Conservation (phyloP, 768 basidiomycete species). For the Leccinum imitatum region DNA sequence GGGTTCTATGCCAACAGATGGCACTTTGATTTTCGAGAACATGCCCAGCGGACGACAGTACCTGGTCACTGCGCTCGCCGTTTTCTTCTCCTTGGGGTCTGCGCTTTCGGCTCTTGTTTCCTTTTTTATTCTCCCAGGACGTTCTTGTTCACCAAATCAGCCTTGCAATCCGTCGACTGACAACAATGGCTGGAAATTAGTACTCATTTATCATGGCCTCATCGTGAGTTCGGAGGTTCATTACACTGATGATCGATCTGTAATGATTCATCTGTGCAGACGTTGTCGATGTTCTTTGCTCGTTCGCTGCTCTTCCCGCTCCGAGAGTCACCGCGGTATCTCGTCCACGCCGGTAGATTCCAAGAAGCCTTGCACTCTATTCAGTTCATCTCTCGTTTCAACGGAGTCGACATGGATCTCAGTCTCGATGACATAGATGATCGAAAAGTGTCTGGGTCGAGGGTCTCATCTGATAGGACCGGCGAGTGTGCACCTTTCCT, state of each 20-base stretch:
- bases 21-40: slow-evolving; percentile 88
- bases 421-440: slow-evolving; percentile 73
- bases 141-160: slow-evolving; percentile 53
- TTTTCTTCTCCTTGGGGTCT: slow-evolving; percentile 93
- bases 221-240: slow-evolving; percentile 58
- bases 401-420: slow-evolving; percentile 69
- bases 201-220: slow-evolving; percentile 62
- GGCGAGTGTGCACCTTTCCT: slow-evolving; percentile 32
- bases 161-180: slow-evolving; percentile 65
- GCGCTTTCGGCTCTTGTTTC: slow-evolving; percentile 82
- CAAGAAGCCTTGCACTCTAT: slow-evolving; percentile 83
- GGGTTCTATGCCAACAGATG: slow-evolving; percentile 97
- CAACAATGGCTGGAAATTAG: slow-evolving; percentile 89
- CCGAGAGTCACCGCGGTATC: slow-evolving; percentile 91
- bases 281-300: slow-evolving; percentile 79
- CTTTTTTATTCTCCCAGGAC: slow-evolving; percentile 72
- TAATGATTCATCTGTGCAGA: slow-evolving; percentile 47
- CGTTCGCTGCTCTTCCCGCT: slow-evolving; percentile 91
- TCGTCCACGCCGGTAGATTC: slow-evolving; percentile 84
- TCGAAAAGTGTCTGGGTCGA: slow-evolving; percentile 25
- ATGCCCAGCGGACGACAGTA: slow-evolving; percentile 92
- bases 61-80: slow-evolving; percentile 84
- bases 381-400: slow-evolving; percentile 82
- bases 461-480: slow-evolving; percentile 12
- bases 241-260: slow-evolving; percentile 24